These are phyloP conservation scores for Neofusicoccum ribis DNA, from an alignment of 2,329 filamentous ascomycete species.

Conservation along the genomic window DNA sequence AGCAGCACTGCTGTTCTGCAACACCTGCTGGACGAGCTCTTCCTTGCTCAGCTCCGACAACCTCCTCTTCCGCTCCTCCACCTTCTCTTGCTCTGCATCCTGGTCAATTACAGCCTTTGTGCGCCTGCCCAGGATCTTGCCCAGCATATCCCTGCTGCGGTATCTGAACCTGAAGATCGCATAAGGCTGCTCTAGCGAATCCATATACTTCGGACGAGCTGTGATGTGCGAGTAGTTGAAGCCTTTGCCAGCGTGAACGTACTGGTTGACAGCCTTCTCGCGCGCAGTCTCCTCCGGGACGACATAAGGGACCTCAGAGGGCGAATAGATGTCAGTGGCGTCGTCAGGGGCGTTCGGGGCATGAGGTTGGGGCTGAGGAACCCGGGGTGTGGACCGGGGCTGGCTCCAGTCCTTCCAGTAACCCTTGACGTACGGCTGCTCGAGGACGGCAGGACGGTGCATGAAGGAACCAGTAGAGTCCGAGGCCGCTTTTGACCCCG, in stretches of 20 bases:
- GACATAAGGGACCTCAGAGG: conserved; percentile 31
- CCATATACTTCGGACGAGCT: conserved; percentile 43
- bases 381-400: background rate
- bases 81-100: conserved; percentile 19
- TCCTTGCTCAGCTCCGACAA: conserved; percentile 33
- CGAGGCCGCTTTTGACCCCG: background rate
- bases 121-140: conserved; percentile 32
- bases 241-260: conserved; percentile 38
- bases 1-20: background rate
- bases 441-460: background rate
- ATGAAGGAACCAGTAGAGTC: background rate
- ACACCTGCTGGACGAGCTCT: conserved; percentile 28
- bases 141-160: conserved; percentile 34
- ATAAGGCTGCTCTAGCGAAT: conserved; percentile 39
- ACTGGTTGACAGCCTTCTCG: conserved; percentile 30
- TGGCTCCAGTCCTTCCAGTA: conserved; percentile 32
- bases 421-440: conserved; percentile 25
- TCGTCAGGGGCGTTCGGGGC: background rate
- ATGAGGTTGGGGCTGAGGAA: no score
- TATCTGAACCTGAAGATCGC: conserved; percentile 54
- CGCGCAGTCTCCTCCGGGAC: conserved; percentile 22
- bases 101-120: conserved; percentile 25
- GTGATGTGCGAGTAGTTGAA: conserved; percentile 40
- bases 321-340: conserved; percentile 27
- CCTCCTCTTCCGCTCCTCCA: conserved; percentile 20